Base-by-base conservation (phyloP, 2,329 filamentous ascomycete species). In the Sclerotinia subarctica region DNA sequence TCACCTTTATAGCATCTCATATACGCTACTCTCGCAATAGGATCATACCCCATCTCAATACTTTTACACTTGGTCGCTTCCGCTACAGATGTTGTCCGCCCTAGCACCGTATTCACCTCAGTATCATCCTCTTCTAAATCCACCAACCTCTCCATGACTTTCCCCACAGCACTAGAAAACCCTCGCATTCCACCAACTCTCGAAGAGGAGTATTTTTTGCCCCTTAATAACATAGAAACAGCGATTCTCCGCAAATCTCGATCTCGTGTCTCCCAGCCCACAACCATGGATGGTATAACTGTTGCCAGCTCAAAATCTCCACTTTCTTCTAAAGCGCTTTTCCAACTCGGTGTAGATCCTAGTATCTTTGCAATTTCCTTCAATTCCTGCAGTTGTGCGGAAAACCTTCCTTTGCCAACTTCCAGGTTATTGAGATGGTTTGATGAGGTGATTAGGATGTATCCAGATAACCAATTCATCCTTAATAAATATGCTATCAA, bases 261-360 rank as follows among this genome's bases (percentile, higher is more conserved):
- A 52, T 74, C 70, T 5, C 73, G 58, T 24, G 70, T 73, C 21
- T 71, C 69, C 72, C 72, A 74, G 4, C 72, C 73, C 0, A 74
- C 69, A 35, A 70, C 71, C 64, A 73, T 70, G 2, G 72, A 68
- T 26, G 73, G 73, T 4, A 74, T 70, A 4, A 74, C 69, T 7
- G 73, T 73, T 47, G 69, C 71, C 67, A 74, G 65, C 29, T 74
- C 71, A 46, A 74, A 74, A 70, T 51, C 57, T 71, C 72, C 57
- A 69, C 70, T 49, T 72, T 53, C 57, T 69, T 69, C 13, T 52
- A 68, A 5, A 63, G 67, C 32, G 67, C 70, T 8, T 46, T n/a
- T 60, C 51, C 51, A 57, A 6, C 11, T 47, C 17, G 21, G 51
- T 10, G 21, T 35, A n/a, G 52, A 58, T 21, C 42, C 26, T 49